Evolutionary conservation across 2,329 filamentous ascomycete genomes (phyloP).

Genomic region (Colletotrichum sp.): DNA sequence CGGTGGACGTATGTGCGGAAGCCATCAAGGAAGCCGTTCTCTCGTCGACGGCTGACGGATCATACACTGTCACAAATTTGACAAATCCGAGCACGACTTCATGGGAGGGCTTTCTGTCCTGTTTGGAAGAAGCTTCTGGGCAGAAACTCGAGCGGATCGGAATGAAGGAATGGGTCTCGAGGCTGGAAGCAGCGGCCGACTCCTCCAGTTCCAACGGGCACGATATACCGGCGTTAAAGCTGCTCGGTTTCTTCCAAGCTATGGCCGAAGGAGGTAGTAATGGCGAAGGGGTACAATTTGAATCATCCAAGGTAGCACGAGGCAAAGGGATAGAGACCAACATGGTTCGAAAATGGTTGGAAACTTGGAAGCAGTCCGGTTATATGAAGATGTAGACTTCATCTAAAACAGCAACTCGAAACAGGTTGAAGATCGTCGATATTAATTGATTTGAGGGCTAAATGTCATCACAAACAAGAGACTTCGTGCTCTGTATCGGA

Average conservation of each 20-base stretch:
- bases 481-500: background rate
- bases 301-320: background rate
- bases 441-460: background rate
- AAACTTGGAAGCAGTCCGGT: background rate
- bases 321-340: background rate
- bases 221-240: background rate
- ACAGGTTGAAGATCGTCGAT: background rate
- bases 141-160: background rate
- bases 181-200: background rate
- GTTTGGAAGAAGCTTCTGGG: background rate
- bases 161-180: background rate
- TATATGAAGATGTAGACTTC: background rate
- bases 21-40: background rate
- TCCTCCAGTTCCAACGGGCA: background rate
- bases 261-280: background rate
- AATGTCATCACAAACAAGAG: background rate
- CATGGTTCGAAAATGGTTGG: background rate
- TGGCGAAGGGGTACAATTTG: background rate
- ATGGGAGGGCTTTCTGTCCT: background rate
- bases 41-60: too few relatives aligned
- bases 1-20: constrained; percentile 1
- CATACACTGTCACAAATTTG: background rate
- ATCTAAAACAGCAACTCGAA: background rate
- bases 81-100: background rate
- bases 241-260: constrained; percentile 1